Conservation (phyloP, 352 stramenopile species). For the Chloridella minuta region DNA sequence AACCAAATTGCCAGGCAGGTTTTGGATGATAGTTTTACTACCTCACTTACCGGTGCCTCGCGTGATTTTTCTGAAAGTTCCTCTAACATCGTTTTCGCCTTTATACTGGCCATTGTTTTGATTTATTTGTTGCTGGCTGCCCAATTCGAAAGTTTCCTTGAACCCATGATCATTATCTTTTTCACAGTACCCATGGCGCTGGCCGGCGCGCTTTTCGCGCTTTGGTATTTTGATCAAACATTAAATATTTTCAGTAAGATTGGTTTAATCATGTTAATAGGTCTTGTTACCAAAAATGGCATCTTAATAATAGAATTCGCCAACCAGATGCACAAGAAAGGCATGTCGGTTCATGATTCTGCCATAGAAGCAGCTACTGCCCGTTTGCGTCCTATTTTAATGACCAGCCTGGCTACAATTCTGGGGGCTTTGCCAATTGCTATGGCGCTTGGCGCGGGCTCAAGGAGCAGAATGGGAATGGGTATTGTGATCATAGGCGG, state of each 20-base stretch:
- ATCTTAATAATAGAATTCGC: neutral
- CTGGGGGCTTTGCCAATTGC: neutral
- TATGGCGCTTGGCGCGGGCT: neutral
- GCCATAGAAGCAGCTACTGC: neutral
- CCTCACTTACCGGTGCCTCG: neutral
- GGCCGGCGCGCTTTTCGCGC: neutral
- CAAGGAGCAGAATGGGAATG: neutral
- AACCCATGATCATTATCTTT: neutral
- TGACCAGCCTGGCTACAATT: neutral
- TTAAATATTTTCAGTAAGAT: neutral
- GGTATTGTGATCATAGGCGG: neutral
- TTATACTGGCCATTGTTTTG: neutral
- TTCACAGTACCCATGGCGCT: neutral
- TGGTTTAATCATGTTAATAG: neutral
- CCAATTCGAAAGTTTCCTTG: neutral
- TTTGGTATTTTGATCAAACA: neutral
- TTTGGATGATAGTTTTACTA: neutral
- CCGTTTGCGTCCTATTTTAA: neutral
- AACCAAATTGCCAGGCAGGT: neutral
- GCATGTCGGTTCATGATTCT: neutral
- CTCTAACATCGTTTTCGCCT: neutral
- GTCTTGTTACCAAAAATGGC: neutral
- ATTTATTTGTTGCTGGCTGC: neutral
- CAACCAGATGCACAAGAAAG: neutral
- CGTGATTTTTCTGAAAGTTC: neutral